Conservation (phyloP, 148 eudicot genomes). For the Vaccinium darrowii region DNA sequence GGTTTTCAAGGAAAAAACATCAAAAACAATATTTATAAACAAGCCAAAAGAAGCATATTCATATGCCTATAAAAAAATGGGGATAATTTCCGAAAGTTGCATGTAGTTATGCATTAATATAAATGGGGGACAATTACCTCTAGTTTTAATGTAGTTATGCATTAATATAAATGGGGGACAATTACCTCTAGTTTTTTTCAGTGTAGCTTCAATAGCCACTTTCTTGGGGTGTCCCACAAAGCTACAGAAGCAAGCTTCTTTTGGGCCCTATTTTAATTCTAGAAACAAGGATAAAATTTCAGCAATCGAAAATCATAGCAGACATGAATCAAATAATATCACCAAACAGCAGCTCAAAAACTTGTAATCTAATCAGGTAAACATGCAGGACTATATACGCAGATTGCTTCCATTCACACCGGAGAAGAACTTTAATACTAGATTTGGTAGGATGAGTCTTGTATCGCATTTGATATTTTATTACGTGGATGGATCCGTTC, state of each 20-base stretch:
- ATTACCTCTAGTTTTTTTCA: conserved; percentile 60
- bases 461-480: not conserved
- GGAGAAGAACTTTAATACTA: not conserved
- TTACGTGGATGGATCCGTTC: not conserved
- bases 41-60: not conserved
- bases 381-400: not conserved
- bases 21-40: no score
- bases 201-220: conserved; percentile 57
- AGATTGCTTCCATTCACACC: not conserved
- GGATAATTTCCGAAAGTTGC: not conserved
- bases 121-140: conserved; percentile 40
- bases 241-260: conserved; percentile 53
- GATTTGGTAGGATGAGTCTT: not conserved
- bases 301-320: not conserved
- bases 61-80: not conserved
- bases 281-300: not conserved
- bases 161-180: not conserved
- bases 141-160: conserved; percentile 14
- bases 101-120: not conserved
- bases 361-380: not conserved
- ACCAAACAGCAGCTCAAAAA: not conserved
- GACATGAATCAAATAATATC: not conserved
- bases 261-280: conserved; percentile 49
- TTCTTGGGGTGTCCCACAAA: conserved; percentile 76
- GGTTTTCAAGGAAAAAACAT: not conserved